Conservation (phyloP, 306 rosid genomes). For the Gastrolobium bilobum region DNA sequence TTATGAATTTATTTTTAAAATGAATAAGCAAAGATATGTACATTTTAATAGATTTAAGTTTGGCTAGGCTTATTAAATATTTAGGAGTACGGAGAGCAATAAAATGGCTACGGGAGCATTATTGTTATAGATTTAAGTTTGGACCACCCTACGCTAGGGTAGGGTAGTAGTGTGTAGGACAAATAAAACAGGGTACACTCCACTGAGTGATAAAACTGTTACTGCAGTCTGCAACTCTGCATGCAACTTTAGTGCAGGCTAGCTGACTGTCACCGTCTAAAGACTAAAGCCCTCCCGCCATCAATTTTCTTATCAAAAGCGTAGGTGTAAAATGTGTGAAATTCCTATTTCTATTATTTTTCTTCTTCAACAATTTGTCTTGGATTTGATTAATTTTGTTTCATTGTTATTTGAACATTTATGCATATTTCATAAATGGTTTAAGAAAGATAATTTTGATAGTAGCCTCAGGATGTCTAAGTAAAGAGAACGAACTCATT, state of each 20-base stretch:
- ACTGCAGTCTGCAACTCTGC: background rate
- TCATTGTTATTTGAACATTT: too few relatives aligned
- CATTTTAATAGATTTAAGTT: too few relatives aligned
- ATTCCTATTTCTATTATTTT: too few relatives aligned
- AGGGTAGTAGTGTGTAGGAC: background rate
- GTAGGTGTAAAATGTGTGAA: background rate
- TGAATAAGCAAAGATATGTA: too few relatives aligned
- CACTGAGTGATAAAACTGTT: background rate
- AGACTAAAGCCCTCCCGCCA: background rate
- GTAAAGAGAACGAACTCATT: too few relatives aligned
- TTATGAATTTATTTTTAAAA: too few relatives aligned
- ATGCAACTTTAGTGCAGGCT: background rate
- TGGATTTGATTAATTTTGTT: too few relatives aligned
- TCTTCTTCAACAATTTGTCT: too few relatives aligned
- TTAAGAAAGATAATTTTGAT: too few relatives aligned
- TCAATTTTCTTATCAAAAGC: background rate
- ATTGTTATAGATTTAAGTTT: background rate
- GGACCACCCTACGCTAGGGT: conserved; percentile 30
- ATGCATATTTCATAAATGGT: too few relatives aligned
- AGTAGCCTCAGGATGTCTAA: too few relatives aligned
- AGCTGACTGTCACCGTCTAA: conserved; percentile 13
- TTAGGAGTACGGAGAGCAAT: conserved; percentile 1
- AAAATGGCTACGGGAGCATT: conserved; percentile 3
- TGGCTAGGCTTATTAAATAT: too few relatives aligned
- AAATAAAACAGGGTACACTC: background rate